Evolutionary conservation across 306 rosid species (phyloP).

Genomic region (Mucuna pruriens): DNA sequence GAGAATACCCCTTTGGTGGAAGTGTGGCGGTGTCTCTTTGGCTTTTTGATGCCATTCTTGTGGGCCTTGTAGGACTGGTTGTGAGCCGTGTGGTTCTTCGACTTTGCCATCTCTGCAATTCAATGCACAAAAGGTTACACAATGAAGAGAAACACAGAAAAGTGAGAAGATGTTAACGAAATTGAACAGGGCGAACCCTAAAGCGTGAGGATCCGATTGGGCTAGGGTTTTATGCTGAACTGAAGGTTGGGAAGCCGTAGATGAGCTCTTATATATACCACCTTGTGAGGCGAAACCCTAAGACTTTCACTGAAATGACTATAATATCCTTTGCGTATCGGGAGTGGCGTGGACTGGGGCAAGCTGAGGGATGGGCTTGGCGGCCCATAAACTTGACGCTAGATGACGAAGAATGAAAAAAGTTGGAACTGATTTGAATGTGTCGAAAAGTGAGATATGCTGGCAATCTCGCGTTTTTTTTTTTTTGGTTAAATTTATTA

Average conservation of each 20-base stretch:
- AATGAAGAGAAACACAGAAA: background rate
- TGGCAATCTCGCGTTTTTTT: too few relatives aligned
- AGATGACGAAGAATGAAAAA: background rate
- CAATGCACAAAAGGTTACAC: background rate
- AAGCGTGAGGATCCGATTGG: background rate
- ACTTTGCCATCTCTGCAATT: slow-evolving; percentile 91
- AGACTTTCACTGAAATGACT: slow-evolving; percentile 21
- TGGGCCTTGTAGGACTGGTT: slow-evolving; percentile 99
- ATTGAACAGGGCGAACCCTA: slow-evolving; percentile 26
- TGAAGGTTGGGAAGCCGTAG: background rate
- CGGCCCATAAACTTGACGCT: background rate
- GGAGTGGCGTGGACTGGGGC: background rate
- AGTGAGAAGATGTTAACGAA: background rate
- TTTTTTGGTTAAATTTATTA: too few relatives aligned
- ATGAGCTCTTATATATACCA: slow-evolving; percentile 31
- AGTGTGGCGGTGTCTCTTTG: slow-evolving; percentile 91
- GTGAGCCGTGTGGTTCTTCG: slow-evolving; percentile 99
- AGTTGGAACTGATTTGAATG: background rate
- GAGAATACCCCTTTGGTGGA: slow-evolving; percentile 90
- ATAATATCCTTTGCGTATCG: slow-evolving; percentile 23
- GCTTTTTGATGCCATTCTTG: slow-evolving; percentile 96
- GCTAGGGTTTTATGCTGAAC: slow-evolving; percentile 47
- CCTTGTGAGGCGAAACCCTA: slow-evolving; percentile 49
- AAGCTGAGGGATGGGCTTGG: background rate
- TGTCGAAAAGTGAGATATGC: background rate